phyloP scores from a whole-genome alignment of 2,329 filamentous ascomycete species.

The Pseudocercospora ulei region DNA sequence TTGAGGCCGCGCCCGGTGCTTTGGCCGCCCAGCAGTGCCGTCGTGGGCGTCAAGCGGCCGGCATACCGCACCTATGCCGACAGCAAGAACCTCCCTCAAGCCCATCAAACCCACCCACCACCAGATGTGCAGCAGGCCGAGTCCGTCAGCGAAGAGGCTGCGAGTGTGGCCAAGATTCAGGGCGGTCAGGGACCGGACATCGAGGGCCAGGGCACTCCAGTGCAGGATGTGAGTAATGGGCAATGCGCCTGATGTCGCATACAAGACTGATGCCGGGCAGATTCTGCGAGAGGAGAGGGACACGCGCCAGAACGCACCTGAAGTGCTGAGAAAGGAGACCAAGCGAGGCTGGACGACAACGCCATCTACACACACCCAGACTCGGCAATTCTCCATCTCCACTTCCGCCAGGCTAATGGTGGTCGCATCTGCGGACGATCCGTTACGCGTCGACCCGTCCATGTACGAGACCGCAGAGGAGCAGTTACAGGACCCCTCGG shows the following conservation, averaged over 20 bases:
- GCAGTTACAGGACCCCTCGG: slow-evolving; percentile 22
- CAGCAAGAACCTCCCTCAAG: slow-evolving; percentile 29
- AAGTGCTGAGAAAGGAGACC: slow-evolving; percentile 55
- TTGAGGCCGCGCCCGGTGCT: slow-evolving; percentile 22
- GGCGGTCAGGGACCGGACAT: slow-evolving; percentile 52
- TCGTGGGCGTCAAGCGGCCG: slow-evolving; percentile 22
- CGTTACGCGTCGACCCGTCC: slow-evolving; percentile 20
- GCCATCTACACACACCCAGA: slow-evolving; percentile 18
- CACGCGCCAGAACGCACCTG: slow-evolving; percentile 52
- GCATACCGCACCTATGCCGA: slow-evolving; percentile 26
- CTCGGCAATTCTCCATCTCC: slow-evolving; percentile 54
- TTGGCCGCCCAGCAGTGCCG: slow-evolving; percentile 18
- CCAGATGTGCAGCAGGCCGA: slow-evolving; percentile 48
- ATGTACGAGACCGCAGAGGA: slow-evolving; percentile 28
- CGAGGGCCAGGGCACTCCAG: slow-evolving; percentile 52
- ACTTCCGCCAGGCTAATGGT: slow-evolving; percentile 40
- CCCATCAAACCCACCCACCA: slow-evolving; percentile 33
- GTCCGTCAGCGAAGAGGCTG: slow-evolving; percentile 57
- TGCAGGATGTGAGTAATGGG: slow-evolving; percentile 50
- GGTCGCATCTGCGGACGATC: slow-evolving; percentile 9
- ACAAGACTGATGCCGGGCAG: slow-evolving; percentile 35
- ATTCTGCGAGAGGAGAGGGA: slow-evolving; percentile 55
- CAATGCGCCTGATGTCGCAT: background rate
- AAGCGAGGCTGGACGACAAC: slow-evolving; percentile 35
- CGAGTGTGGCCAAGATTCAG: slow-evolving; percentile 50